Evolutionary conservation across 495 filamentous ascomycete species (phyloP).

Genomic region (Aspergillus baeticus): DNA sequence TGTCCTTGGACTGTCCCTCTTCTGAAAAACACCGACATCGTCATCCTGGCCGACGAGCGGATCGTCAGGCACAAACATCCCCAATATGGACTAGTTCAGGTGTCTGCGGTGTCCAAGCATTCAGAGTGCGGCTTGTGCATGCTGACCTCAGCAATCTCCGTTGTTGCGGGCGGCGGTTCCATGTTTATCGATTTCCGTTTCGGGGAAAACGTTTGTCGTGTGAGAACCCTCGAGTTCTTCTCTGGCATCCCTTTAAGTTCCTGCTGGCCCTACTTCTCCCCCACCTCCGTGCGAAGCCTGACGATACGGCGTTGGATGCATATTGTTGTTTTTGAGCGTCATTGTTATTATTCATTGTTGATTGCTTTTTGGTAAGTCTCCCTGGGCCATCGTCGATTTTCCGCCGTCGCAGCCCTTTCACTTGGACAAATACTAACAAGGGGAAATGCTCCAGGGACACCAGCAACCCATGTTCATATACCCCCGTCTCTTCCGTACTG

Average conservation of each 20-base stretch:
- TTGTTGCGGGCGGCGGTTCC: constrained; percentile 23
- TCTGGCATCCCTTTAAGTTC: constrained; percentile 9
- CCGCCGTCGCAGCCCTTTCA: not conserved
- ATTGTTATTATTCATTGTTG: constrained; percentile 22
- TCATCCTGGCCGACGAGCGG: constrained; percentile 5
- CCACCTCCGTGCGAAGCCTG: constrained; percentile 16
- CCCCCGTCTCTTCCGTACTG: constrained; percentile 15
- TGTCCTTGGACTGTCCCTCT: not conserved
- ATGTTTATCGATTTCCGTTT: constrained; percentile 48
- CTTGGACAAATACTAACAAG: not conserved
- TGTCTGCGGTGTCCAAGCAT: constrained; percentile 11
- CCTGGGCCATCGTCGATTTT: not conserved
- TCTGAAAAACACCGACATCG: constrained; percentile 4
- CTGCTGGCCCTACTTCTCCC: constrained; percentile 14
- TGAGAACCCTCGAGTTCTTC: constrained; percentile 22
- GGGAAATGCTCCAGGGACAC: not conserved
- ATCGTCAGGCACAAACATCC: constrained; percentile 11
- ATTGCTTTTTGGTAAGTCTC: constrained; percentile 20
- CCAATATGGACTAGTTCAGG: constrained; percentile 2
- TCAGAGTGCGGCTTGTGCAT: constrained; percentile 8
- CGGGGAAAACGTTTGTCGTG: constrained; percentile 38
- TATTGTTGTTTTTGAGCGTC: constrained; percentile 30
- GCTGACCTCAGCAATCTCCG: constrained; percentile 30
- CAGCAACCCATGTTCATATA: constrained; percentile 17
- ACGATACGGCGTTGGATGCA: constrained; percentile 34